A percentile compares a stretch with the other conserved stretches of the same genome.
phyloP scores from a whole-genome alignment of 2,329 filamentous ascomycete genomes.

The Fusarium poae region DNA sequence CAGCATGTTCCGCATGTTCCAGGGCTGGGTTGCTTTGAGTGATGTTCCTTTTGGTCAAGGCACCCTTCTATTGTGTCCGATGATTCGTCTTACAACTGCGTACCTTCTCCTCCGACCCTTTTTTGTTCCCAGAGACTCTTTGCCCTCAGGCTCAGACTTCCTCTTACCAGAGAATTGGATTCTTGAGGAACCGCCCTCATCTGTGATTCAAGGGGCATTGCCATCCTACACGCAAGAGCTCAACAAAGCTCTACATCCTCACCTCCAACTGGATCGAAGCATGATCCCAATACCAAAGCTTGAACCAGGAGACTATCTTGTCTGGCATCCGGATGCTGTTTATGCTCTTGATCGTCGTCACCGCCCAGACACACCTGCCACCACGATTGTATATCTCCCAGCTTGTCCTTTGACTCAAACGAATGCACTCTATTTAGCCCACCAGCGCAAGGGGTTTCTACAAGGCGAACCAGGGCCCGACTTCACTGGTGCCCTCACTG shows the following conservation, averaged over 20 bases:
- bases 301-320: constrained; percentile 79
- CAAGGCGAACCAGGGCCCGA: constrained; percentile 58
- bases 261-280: constrained; percentile 72
- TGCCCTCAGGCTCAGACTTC: constrained; percentile 55
- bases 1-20: constrained; percentile 81
- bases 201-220: constrained; percentile 75
- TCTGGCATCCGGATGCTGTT: constrained; percentile 79
- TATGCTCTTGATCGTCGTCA: constrained; percentile 74
- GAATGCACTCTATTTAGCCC: constrained; percentile 58
- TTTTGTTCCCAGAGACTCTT: constrained; percentile 64
- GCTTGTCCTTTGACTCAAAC: constrained; percentile 58
- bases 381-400: constrained; percentile 57
- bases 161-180: constrained; percentile 66
- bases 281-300: constrained; percentile 79
- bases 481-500: constrained; percentile 54
- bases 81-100: constrained; percentile 76
- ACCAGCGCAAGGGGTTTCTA: constrained; percentile 59
- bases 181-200: constrained; percentile 59
- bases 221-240: constrained; percentile 78
- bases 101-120: constrained; percentile 84
- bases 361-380: constrained; percentile 41
- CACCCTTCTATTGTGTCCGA: constrained; percentile 78
- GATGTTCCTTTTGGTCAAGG: constrained; percentile 74
- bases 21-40: constrained; percentile 80
- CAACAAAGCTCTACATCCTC: constrained; percentile 73